phyloP scores from a whole-genome alignment of 1,284 basidiomycete species.

The Malassezia psittaci region DNA sequence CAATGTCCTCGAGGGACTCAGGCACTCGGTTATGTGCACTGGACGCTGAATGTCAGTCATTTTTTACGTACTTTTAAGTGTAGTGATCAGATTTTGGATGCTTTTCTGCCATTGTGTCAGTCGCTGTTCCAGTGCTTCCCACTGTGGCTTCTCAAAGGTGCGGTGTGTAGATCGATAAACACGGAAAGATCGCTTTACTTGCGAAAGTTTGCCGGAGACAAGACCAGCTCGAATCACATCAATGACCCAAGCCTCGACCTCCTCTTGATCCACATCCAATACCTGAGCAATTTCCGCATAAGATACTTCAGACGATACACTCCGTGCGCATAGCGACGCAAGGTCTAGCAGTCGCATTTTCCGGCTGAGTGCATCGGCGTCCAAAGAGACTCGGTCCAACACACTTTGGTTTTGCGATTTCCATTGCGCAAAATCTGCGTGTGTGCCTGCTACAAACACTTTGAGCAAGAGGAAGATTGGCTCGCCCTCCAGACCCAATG shows the following conservation, averaged over 20 bases:
- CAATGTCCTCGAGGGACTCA: neutral
- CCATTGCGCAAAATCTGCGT: slow-evolving; percentile 27
- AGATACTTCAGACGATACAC: slow-evolving; percentile 34
- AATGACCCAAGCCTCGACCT: slow-evolving; percentile 47
- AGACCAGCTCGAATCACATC: slow-evolving; percentile 46
- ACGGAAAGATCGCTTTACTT: slow-evolving; percentile 37
- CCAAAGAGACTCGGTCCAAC: slow-evolving; percentile 22
- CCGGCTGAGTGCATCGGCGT: slow-evolving; percentile 22
- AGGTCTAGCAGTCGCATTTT: slow-evolving; percentile 45
- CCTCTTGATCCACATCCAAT: slow-evolving; percentile 23
- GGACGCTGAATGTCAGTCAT: neutral
- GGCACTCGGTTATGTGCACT: slow-evolving; percentile 1
- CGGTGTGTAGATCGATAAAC: slow-evolving; percentile 41
- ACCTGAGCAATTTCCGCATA: slow-evolving; percentile 32
- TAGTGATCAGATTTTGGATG: slow-evolving; percentile 29
- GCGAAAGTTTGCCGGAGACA: slow-evolving; percentile 40
- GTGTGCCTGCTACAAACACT: slow-evolving; percentile 34
- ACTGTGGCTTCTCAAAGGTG: slow-evolving; percentile 39
- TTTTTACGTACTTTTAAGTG: slow-evolving; percentile 13
- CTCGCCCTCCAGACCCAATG: slow-evolving; percentile 23
- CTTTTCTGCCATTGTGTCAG: slow-evolving; percentile 38
- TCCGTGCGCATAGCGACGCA: slow-evolving; percentile 35
- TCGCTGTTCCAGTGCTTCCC: slow-evolving; percentile 34
- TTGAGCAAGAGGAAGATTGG: slow-evolving; percentile 33
- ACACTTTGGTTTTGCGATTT: slow-evolving; percentile 6